Conservation (phyloP, 163 green algal genomes). For the Scenedesmus sp. region DNA sequence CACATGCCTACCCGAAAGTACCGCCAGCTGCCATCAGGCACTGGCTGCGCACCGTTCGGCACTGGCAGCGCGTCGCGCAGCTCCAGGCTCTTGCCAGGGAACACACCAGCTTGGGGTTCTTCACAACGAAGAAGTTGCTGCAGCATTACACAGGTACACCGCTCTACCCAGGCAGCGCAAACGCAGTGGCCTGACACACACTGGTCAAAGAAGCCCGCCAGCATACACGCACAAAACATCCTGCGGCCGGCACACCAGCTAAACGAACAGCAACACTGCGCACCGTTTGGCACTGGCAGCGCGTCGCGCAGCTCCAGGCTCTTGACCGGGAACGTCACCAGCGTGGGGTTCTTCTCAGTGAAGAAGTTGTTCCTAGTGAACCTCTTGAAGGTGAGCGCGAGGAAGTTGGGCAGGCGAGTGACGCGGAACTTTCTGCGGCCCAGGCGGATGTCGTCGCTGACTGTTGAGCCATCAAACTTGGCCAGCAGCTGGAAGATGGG, state of each 20-base stretch:
- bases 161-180: too few species aligned
- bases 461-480: conserved; percentile 91
- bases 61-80: conserved; percentile 82
- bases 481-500: conserved; percentile 94
- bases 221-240: background rate
- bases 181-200: too few species aligned
- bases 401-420: conserved; percentile 86
- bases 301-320: conserved; percentile 90
- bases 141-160: too few species aligned
- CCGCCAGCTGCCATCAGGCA: too few species aligned
- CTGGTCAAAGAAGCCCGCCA: background rate
- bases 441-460: conserved; percentile 85
- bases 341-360: conserved; percentile 99
- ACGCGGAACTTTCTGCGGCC: conserved; percentile 85
- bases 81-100: too few species aligned
- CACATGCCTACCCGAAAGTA: background rate
- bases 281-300: conserved; percentile 77
- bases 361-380: conserved; percentile 98
- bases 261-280: background rate
- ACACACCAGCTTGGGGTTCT: too few species aligned
- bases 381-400: conserved; percentile 86
- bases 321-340: conserved; percentile 98
- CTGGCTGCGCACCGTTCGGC: conserved; percentile 51
- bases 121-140: too few species aligned
- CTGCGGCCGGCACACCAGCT: background rate